Evolutionary conservation across 495 filamentous ascomycete species (phyloP).

Genomic region (Podospora comata): DNA sequence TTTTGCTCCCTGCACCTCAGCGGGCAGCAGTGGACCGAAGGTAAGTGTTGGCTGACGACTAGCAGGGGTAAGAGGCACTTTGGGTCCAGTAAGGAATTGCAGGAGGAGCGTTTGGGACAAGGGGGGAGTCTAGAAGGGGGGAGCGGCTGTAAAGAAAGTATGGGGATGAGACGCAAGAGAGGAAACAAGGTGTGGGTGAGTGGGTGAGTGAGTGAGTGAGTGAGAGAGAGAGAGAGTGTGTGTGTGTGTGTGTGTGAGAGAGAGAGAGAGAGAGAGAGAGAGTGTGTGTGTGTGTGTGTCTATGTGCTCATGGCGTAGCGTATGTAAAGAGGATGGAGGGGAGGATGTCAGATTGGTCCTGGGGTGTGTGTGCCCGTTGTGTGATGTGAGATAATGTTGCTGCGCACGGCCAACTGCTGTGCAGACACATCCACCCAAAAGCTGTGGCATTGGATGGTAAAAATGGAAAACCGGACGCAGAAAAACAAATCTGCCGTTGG

Average conservation of each 20-base stretch:
- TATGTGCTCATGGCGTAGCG: not conserved
- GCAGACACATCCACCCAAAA: not conserved
- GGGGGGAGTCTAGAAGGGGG: not conserved
- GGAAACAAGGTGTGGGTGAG: not conserved
- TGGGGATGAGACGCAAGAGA: not conserved
- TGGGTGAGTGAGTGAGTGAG: not conserved
- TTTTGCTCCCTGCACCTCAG: conserved; percentile 10
- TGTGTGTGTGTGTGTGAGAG: not conserved
- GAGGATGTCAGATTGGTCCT: not conserved
- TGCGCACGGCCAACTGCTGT: not conserved
- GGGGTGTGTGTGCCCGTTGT: not conserved
- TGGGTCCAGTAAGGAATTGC: not conserved
- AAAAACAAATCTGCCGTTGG: not conserved
- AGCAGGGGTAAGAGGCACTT: not conserved
- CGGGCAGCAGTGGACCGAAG: not conserved
- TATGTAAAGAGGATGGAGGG: not conserved
- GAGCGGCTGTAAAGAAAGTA: not conserved
- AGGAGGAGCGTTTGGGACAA: not conserved
- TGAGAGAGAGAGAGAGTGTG: not conserved
- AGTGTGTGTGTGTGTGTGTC: not conserved
- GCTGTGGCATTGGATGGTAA: not conserved
- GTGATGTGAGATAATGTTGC: not conserved
- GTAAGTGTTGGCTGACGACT: conserved; percentile 1
- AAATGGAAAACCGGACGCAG: not conserved
- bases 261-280: conserved; percentile 5